Evolutionary conservation across 202 grass and related monocot species (phyloP).

Genomic region (Panicum virgatum): DNA sequence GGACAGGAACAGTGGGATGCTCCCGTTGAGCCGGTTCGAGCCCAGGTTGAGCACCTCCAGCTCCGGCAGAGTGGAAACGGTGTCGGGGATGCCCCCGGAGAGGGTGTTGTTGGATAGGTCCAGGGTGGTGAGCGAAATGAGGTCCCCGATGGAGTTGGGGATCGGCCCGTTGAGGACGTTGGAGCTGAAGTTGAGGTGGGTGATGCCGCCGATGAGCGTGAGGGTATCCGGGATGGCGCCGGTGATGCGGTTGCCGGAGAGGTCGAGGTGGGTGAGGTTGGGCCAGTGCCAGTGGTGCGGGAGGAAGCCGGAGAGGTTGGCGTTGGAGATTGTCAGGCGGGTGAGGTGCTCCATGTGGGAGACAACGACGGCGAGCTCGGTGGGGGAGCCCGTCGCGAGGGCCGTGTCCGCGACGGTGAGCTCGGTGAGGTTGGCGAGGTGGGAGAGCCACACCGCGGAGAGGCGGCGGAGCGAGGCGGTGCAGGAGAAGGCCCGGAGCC

Average conservation of each 20-base stretch:
- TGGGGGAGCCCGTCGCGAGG: slow-evolving; percentile 41
- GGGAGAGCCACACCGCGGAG: slow-evolving; percentile 63
- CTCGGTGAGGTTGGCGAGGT: slow-evolving; percentile 66
- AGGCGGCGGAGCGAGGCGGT: slow-evolving; percentile 62
- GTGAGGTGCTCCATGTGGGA: slow-evolving; percentile 71
- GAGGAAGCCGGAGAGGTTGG: slow-evolving; percentile 73
- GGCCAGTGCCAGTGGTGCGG: slow-evolving; percentile 91
- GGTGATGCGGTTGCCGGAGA: slow-evolving; percentile 76
- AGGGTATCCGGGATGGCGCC: slow-evolving; percentile 65
- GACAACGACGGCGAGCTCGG: slow-evolving; percentile 75
- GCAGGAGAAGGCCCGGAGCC: slow-evolving; percentile 65
- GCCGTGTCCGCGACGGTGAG: slow-evolving; percentile 57
- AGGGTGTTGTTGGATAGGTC: slow-evolving; percentile 75
- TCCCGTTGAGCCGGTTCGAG: slow-evolving; percentile 86
- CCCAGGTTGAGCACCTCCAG: slow-evolving; percentile 82
- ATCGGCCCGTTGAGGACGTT: slow-evolving; percentile 70
- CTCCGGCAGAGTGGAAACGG: slow-evolving; percentile 66
- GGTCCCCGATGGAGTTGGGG: slow-evolving; percentile 69
- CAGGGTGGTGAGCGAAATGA: slow-evolving; percentile 60
- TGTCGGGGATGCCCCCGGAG: slow-evolving; percentile 64
- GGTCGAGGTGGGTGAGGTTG: slow-evolving; percentile 77
- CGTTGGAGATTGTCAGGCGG: slow-evolving; percentile 56
- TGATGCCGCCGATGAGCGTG: slow-evolving; percentile 60
- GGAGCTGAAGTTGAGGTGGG: slow-evolving; percentile 76
- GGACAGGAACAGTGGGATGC: slow-evolving; percentile 68